These are phyloP conservation scores for Lepraria neglecta DNA, from an alignment of 495 filamentous ascomycete genomes.

Conservation along the genomic window DNA sequence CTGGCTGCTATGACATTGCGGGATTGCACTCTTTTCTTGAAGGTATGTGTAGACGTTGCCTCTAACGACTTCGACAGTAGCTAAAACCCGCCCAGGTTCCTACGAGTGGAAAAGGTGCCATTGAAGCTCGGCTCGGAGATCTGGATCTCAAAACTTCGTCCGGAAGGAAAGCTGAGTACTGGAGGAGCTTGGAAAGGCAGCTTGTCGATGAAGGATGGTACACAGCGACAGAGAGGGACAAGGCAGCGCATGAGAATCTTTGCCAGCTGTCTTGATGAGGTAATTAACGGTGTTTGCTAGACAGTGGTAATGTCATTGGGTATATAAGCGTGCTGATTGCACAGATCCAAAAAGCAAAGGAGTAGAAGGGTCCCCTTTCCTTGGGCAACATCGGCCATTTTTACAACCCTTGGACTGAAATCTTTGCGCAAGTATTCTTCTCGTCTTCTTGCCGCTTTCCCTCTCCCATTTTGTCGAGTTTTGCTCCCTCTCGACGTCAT, in stretches of 20 bases:
- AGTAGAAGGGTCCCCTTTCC: too few species aligned
- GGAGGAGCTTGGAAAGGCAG: conserved; percentile 56
- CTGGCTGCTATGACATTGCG: conserved; percentile 73
- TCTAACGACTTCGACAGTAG: background rate
- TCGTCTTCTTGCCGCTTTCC: too few species aligned
- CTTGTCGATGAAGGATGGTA: conserved; percentile 75
- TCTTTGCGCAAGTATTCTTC: too few species aligned
- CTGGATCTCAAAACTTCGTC: conserved; percentile 76
- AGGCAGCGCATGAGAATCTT: conserved; percentile 24
- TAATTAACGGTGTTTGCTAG: background rate
- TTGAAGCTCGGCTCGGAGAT: conserved; percentile 77
- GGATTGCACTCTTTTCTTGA: conserved; percentile 80
- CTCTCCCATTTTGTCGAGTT: too few species aligned
- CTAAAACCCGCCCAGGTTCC: conserved; percentile 9
- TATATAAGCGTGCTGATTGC: too few species aligned
- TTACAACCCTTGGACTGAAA: too few species aligned
- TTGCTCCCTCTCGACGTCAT: too few species aligned
- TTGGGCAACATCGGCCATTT: too few species aligned
- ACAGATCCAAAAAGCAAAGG: too few species aligned
- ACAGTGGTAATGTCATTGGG: too few species aligned
- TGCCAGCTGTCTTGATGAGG: conserved; percentile 15
- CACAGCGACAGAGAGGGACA: conserved; percentile 41
- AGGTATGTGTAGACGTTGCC: conserved; percentile 37
- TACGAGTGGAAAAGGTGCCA: conserved; percentile 24
- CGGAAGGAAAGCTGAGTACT: conserved; percentile 64